phyloP scores from a whole-genome alignment of 2,329 filamentous ascomycete genomes.

The Mycocentrospora acerina region DNA sequence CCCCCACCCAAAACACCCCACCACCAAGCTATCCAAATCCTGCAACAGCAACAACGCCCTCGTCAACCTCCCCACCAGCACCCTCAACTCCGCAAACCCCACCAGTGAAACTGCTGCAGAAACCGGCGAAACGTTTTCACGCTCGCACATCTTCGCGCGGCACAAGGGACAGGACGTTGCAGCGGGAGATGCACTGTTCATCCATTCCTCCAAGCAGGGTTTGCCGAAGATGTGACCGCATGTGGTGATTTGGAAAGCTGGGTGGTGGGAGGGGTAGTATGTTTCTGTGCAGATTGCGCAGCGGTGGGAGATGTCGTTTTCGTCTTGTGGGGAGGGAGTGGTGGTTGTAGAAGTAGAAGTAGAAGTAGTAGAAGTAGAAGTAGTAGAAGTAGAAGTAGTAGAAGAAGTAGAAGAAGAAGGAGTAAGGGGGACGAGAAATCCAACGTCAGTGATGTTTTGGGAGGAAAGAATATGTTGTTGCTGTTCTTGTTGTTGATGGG shows the following conservation, averaged over 20 bases:
- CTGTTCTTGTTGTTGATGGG: too few species aligned
- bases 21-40: background rate
- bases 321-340: background rate
- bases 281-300: slow-evolving; percentile 15
- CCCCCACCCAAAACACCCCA: slow-evolving; percentile 1
- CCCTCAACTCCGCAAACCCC: background rate
- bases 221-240: slow-evolving; percentile 14
- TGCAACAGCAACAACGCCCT: background rate
- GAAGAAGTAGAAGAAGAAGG: background rate
- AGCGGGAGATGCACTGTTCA: slow-evolving; percentile 11
- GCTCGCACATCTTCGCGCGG: slow-evolving; percentile 9
- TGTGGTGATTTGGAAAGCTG: slow-evolving; percentile 7
- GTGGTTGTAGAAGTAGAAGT: too few species aligned
- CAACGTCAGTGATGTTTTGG: too few species aligned
- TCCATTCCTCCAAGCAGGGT: slow-evolving; percentile 10
- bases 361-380: too few species aligned
- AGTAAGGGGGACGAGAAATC: background rate
- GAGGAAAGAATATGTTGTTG: too few species aligned
- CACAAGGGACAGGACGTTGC: slow-evolving; percentile 15
- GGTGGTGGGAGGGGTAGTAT: slow-evolving; percentile 9
- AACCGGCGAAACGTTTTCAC: slow-evolving; percentile 4
- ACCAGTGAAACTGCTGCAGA: background rate
- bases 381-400: too few species aligned
- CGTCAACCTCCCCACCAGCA: background rate
- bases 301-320: background rate